Evolutionary conservation across 352 stramenopile species (phyloP).

Genomic region (Detonula confervacea): DNA sequence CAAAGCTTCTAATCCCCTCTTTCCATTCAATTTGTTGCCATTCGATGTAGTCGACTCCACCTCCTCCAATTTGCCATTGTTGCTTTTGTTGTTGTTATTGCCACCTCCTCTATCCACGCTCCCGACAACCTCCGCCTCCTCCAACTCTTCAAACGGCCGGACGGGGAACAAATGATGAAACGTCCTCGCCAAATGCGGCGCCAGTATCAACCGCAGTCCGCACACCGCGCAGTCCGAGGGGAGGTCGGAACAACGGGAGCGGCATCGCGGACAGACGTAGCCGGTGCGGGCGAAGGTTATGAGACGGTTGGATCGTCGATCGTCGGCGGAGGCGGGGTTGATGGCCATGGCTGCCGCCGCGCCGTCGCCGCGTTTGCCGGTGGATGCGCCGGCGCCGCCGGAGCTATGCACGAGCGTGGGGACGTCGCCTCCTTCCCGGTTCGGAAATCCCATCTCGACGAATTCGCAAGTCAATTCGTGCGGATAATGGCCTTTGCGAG

Average conservation of each 20-base stretch:
- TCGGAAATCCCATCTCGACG: slow-evolving; percentile 87
- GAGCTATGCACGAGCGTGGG: slow-evolving; percentile 78
- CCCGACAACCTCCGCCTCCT: slow-evolving; percentile 42
- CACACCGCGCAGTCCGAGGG: slow-evolving; percentile 96
- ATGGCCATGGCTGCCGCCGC: slow-evolving; percentile 39
- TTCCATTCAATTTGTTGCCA: slow-evolving; percentile 25
- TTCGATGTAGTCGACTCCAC: slow-evolving; percentile 21
- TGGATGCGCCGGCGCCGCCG: slow-evolving; percentile 27
- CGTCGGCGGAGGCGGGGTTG: slow-evolving; percentile 53
- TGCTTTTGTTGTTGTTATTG: too few relatives aligned
- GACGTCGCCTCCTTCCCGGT: slow-evolving; percentile 60
- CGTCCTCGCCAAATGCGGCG: slow-evolving; percentile 94
- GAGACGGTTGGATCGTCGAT: slow-evolving; percentile 63
- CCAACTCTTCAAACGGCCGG: slow-evolving; percentile 90
- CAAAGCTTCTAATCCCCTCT: slow-evolving; percentile 24
- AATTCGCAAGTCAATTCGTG: slow-evolving; percentile 72
- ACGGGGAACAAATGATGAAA: slow-evolving; percentile 99
- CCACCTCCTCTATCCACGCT: slow-evolving; percentile 31
- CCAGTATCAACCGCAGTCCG: slow-evolving; percentile 95
- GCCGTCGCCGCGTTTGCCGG: slow-evolving; percentile 37
- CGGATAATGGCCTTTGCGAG: slow-evolving; percentile 8
- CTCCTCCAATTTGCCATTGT: slow-evolving; percentile 21
- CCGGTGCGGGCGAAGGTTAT: slow-evolving; percentile 83
- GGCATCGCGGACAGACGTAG: slow-evolving; percentile 94
- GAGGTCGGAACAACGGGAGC: slow-evolving; percentile 93